Base-by-base conservation (phyloP, 129 eudicot genomes). In the Escallonia rubra region DNA sequence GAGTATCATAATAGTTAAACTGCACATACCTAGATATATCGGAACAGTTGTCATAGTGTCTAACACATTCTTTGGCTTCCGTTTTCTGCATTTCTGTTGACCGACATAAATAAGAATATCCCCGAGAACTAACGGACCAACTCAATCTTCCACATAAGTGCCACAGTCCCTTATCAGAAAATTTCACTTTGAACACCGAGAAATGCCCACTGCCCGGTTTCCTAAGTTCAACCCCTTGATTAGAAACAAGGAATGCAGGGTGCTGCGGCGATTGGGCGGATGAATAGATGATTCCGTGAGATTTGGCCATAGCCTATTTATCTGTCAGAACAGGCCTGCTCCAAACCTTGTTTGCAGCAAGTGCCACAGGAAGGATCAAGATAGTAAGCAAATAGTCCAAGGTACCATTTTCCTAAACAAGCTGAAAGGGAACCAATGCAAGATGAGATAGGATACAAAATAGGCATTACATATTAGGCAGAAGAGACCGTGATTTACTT, bases 231-330 rank as follows among this genome's bases (percentile, higher is more conserved):
- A 66, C 48, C 55, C 93, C 87, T 65, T 78, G 87, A 64, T 42
- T 65, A 43, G 68, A 63, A 63, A 59, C 12, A 48, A 59, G 68
- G 41, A 84, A 67, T 65, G 78, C 80, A 46, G 94, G 86, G 77
- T 80, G 82, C 51, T 84, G 91, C 3, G 90, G 99, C 44, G 74
- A 80, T 57, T 81, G 79, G 61, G 66, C 81, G 6, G 87, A 75
- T 38, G 92, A 82, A 81, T 85, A 84, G 61, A 77, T 68, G 48
- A 87, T 68, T 64, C 91, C 96, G 57, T 78, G 87, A 71, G 78
- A 72, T 69, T 77, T 78, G 61, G 87, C 89, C 89, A 86, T 93
- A 55, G 59, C 41, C 44, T 50, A 43, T 10, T 15, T 51, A 59
- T 61, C 52, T 52, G 56, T 11, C 16, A 61, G 48, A 4, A 15